Evolutionary conservation across 2,329 filamentous ascomycete species (phyloP).

Genomic region (Thielaviopsis punctulata): DNA sequence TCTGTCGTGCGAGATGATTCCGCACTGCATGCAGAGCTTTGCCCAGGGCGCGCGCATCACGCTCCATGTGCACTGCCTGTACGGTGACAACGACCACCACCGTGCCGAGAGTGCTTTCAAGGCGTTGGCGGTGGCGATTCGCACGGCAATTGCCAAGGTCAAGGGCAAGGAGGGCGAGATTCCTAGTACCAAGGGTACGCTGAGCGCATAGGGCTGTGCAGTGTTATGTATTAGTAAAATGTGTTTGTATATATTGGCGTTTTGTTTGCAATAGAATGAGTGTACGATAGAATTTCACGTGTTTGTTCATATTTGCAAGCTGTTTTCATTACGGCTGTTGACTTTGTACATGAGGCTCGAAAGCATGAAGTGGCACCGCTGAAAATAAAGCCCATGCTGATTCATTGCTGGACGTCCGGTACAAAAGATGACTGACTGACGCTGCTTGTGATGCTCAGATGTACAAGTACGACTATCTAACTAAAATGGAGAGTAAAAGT

Average conservation of each 20-base stretch:
- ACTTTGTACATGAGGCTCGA: too few species aligned
- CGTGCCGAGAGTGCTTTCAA: constrained; percentile 94
- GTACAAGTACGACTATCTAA: too few species aligned
- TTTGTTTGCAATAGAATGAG: neutral
- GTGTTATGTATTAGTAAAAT: neutral
- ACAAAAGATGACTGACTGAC: too few species aligned
- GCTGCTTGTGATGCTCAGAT: too few species aligned
- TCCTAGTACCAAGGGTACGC: constrained; percentile 86
- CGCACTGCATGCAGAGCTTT: constrained; percentile 88
- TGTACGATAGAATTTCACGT: neutral
- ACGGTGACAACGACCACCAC: constrained; percentile 90
- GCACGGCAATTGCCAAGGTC: constrained; percentile 57
- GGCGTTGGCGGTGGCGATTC: constrained; percentile 74
- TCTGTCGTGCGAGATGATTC: constrained; percentile 89
- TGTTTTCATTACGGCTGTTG: too few species aligned
- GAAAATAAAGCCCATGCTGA: too few species aligned
- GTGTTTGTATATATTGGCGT: neutral
- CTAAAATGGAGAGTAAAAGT: too few species aligned
- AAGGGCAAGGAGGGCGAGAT: constrained; percentile 79
- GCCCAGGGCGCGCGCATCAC: constrained; percentile 79
- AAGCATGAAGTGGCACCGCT: too few species aligned
- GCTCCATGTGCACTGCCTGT: constrained; percentile 83
- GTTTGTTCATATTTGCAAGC: too few species aligned
- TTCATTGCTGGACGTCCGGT: too few species aligned
- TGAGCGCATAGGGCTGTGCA: constrained; percentile 34